These are phyloP conservation scores for Neocucurbitaria cava DNA, from an alignment of 2,329 filamentous ascomycete species.

Conservation along the genomic window DNA sequence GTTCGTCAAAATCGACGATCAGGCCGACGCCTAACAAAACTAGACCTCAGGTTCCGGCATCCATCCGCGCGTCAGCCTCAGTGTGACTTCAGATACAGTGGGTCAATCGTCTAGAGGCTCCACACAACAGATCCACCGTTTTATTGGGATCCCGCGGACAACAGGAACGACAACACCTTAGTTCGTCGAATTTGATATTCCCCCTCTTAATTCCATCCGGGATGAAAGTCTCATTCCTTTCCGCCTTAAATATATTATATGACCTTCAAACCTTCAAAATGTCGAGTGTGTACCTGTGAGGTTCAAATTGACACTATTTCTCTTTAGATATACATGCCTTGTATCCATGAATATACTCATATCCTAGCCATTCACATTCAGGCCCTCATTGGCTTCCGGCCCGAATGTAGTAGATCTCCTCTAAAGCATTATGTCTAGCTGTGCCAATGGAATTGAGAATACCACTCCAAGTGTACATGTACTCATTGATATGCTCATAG, in stretches of 20 bases:
- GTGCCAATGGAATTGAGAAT: not conserved
- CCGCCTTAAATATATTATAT: no score
- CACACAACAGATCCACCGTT: conserved; percentile 15
- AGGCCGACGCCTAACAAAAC: conserved; percentile 11
- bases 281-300: no score
- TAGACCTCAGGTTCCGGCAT: conserved; percentile 12
- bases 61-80: conserved; percentile 29
- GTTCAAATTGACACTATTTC: no score
- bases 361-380: no score
- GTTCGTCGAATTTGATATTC: not conserved
- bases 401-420: no score
- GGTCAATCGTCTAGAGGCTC: conserved; percentile 24
- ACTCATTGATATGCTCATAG: not conserved
- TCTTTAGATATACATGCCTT: no score
- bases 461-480: not conserved
- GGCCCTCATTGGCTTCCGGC: no score
- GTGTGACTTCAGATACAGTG: conserved; percentile 34
- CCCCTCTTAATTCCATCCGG: not conserved
- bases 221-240: not conserved
- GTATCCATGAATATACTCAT: no score
- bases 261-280: no score
- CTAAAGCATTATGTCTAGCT: no score
- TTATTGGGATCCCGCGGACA: conserved; percentile 10
- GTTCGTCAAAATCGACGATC: conserved; percentile 20
- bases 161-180: conserved; percentile 7